Evolutionary conservation across 768 basidiomycete species (phyloP).

Genomic region (Paxillus involutus): DNA sequence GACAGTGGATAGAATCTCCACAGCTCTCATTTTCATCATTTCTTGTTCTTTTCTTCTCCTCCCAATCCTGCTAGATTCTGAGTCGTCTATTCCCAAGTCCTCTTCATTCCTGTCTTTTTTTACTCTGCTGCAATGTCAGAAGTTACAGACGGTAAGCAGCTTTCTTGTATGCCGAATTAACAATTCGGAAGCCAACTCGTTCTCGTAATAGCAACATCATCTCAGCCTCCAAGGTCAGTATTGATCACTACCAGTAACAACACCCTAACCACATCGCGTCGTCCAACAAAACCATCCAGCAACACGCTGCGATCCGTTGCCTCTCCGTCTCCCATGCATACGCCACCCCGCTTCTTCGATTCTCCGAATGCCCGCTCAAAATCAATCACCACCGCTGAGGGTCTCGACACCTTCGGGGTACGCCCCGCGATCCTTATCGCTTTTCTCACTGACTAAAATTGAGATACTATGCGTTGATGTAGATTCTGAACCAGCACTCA

Average conservation of each 20-base stretch:
- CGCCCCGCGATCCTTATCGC: conserved; percentile 20
- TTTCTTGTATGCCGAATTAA: background rate
- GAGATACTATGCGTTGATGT: background rate
- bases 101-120: background rate
- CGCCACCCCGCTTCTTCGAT: conserved; percentile 43
- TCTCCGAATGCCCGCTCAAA: conserved; percentile 81
- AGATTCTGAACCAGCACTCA: conserved; percentile 61
- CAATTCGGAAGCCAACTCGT: background rate
- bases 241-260: background rate
- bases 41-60: background rate
- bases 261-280: background rate
- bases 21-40: background rate
- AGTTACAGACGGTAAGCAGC: conserved; percentile 11
- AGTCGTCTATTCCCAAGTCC: background rate
- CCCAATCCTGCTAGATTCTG: background rate
- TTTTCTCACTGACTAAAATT: background rate
- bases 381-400: conserved; percentile 75
- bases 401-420: conserved; percentile 76
- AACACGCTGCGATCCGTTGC: conserved; percentile 3
- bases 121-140: conserved; percentile 9
- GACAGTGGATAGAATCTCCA: background rate
- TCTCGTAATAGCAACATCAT: conserved; percentile 6
- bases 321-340: conserved; percentile 15
- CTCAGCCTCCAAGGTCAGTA: conserved; percentile 2
- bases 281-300: background rate